These are phyloP conservation scores for Lachancea cidri DNA, from an alignment of 805 yeast genomes.

Conservation along the genomic window DNA sequence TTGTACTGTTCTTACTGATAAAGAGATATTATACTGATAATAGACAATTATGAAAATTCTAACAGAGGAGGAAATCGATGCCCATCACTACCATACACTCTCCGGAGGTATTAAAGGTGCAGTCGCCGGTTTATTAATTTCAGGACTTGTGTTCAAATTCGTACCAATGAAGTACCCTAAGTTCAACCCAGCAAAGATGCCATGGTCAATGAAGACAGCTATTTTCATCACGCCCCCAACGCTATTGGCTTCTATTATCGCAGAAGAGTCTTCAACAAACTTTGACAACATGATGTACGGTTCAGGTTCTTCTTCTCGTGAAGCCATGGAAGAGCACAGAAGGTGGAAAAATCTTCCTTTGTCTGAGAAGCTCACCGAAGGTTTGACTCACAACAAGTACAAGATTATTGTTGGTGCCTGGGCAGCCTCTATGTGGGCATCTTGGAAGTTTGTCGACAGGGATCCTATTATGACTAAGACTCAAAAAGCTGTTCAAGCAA, in stretches of 20 bases:
- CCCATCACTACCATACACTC: conserved; percentile 54
- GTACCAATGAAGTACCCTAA: conserved; percentile 46
- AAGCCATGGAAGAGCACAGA: conserved; percentile 41
- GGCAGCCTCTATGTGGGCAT: conserved; percentile 77
- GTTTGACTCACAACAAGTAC: conserved; percentile 53
- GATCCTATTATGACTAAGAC: conserved; percentile 71
- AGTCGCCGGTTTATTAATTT: conserved; percentile 49
- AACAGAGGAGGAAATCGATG: conserved; percentile 59
- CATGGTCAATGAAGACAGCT: conserved; percentile 62
- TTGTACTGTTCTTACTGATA: too few species aligned
- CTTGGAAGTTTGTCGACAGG: conserved; percentile 67
- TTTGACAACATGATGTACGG: conserved; percentile 63
- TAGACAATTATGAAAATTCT: conserved; percentile 53
- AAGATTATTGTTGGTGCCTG: conserved; percentile 65
- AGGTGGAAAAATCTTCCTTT: conserved; percentile 48
- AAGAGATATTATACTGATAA: too few species aligned
- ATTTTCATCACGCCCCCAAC: conserved; percentile 65
- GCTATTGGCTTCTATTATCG: conserved; percentile 53
- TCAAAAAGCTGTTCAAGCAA: conserved; percentile 80
- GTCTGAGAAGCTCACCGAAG: conserved; percentile 46
- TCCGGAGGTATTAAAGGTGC: conserved; percentile 61
- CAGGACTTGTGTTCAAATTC: conserved; percentile 48
- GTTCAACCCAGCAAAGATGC: conserved; percentile 36
- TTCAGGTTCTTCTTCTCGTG: conserved; percentile 35
- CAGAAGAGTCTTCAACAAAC: conserved; percentile 63